phyloP scores from a whole-genome alignment of 176 grass and related monocot species.

The Pontederia paniculata region DNA sequence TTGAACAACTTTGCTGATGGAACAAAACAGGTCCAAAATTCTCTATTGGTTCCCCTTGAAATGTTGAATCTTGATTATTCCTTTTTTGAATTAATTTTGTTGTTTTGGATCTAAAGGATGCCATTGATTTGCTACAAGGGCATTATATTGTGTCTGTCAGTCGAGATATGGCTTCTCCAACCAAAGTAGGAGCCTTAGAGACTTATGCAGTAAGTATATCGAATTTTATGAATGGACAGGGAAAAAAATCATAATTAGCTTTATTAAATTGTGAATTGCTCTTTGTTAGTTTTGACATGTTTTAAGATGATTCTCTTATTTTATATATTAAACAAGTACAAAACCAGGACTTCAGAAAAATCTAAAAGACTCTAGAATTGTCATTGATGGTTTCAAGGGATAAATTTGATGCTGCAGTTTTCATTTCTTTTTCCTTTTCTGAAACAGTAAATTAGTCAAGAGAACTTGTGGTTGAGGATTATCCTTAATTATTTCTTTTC shows the following conservation, averaged over 20 bases:
- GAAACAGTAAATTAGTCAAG: too few relatives aligned
- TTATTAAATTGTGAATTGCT: neutral
- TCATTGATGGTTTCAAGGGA: too few relatives aligned
- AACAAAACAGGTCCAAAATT: constrained; percentile 66
- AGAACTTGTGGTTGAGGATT: too few relatives aligned
- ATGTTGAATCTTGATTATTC: neutral
- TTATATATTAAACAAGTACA: too few relatives aligned
- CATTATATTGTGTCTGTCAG: constrained; percentile 71
- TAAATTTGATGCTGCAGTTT: too few relatives aligned
- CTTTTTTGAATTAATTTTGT: constrained; percentile 6
- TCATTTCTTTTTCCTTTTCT: too few relatives aligned
- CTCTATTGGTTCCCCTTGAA: neutral
- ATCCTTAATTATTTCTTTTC: too few relatives aligned
- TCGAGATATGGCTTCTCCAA: constrained; percentile 51
- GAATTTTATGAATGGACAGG: neutral
- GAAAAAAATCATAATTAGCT: too few relatives aligned
- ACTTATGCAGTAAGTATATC: constrained; percentile 58
- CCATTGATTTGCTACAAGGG: constrained; percentile 97
- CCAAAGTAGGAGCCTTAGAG: constrained; percentile 60
- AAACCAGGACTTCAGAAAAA: too few relatives aligned
- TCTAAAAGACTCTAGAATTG: too few relatives aligned
- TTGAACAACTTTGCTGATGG: constrained; percentile 93
- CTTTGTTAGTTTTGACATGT: neutral
- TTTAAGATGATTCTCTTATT: too few relatives aligned
- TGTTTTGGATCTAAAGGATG: constrained; percentile 52